Base-by-base conservation (phyloP, 345 rosid species). In the Salix viminalis region DNA sequence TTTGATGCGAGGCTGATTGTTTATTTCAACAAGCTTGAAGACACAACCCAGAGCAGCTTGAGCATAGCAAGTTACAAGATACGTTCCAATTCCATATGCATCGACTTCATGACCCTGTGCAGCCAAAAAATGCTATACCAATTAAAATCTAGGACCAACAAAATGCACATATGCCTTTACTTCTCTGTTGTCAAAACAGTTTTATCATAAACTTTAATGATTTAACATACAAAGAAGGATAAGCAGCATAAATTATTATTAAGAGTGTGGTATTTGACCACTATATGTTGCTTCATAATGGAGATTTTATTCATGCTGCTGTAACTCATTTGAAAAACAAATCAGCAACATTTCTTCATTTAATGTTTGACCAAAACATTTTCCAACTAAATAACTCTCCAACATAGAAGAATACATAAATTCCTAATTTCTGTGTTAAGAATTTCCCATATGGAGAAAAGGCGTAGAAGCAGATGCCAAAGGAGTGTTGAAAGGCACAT, bases 1-100 rank as follows among this genome's bases (percentile, higher is more conserved):
- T 85, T 96, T 96, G 80, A 96, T 96, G 69, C 97, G 94, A 75
- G 98, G 99, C 84, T 93, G 93, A 74, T 79, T 83, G 60, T 92
- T 91, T 74, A 96, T 93, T 85, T 96, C 99, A 56, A 96, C 99
- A 65, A 96, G 97, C 88, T 96, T 93, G 88, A 96, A 96, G 71
- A 96, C 99, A 79, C 98, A 93, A 58, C 99, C 98, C 80, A 96
- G 74, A 42, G 99, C 99, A 23, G 98, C 91, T 86, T 96, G 99
- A 10, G 97, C 83, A 79, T 89, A 93, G 85, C 99, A 96, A 73
- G 98, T 93, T 68, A 96, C 99, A 74, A 96, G 86, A 84, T 93
- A 79, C 68, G 99, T 96, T 79, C 97, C 99, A 65, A 92, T 92
- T 21, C 99, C 99, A 82, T 77, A 96, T 19, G 97, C 87, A 87